Conservation (phyloP, 768 basidiomycete species). For the Roridomyces roridus region DNA sequence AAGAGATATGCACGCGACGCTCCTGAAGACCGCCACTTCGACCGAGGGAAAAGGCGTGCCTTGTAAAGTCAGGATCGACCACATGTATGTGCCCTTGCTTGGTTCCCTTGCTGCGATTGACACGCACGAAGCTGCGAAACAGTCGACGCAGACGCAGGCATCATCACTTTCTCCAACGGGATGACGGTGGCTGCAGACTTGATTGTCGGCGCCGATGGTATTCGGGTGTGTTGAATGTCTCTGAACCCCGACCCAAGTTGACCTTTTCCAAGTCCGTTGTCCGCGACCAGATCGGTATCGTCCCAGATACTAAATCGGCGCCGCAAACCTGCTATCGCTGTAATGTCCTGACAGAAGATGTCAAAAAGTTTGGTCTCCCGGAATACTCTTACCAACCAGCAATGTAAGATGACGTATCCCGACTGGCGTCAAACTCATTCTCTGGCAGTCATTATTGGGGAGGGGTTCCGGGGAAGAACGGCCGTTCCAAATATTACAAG, state of each 20-base stretch:
- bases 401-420: constrained; percentile 33
- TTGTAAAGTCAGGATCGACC: constrained; percentile 32
- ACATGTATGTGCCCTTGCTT: constrained; percentile 25
- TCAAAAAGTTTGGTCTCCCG: constrained; percentile 36
- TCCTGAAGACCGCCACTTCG: constrained; percentile 33
- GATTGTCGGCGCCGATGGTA: constrained; percentile 41
- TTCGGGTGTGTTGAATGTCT: constrained; percentile 27
- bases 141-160: too few relatives aligned
- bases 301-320: constrained; percentile 35
- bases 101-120: too few relatives aligned
- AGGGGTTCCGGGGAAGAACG: constrained; percentile 33
- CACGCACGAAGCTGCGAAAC: too few relatives aligned
- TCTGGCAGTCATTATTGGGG: constrained; percentile 38
- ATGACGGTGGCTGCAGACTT: constrained; percentile 33
- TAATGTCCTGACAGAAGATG: constrained; percentile 34
- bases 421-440: background rate
- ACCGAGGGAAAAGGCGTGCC: constrained; percentile 32
- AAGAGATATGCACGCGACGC: constrained; percentile 38
- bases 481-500: constrained; percentile 40
- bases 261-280: constrained; percentile 29
- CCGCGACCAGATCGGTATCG: constrained; percentile 31
- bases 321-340: constrained; percentile 41
- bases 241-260: background rate
- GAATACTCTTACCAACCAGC: constrained; percentile 37
- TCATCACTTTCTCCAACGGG: too few relatives aligned